A percentile compares a stretch with the other conserved stretches of the same genome.
These are phyloP conservation scores for Aspergillus pseudoterreus DNA, from an alignment of 2,329 filamentous ascomycete species.

Conservation along the genomic window DNA sequence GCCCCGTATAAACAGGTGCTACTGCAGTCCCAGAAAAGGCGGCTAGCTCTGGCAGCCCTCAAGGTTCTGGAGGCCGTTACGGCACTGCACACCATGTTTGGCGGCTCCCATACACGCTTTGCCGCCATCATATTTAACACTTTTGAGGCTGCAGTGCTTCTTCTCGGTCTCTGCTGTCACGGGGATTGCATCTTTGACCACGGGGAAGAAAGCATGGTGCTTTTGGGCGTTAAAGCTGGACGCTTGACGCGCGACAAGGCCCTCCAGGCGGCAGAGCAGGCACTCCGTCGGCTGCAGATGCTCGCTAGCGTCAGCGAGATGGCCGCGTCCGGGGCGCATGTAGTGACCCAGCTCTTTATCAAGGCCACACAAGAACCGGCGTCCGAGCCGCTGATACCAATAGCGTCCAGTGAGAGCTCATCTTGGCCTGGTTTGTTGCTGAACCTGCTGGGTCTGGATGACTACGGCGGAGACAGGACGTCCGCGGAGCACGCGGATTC, in stretches of 20 bases:
- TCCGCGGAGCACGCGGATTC: not conserved
- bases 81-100: too few species aligned
- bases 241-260: not conserved
- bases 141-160: too few species aligned
- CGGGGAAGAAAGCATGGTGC: too few species aligned
- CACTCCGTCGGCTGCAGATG: constrained; percentile 6
- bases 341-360: constrained; percentile 4
- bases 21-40: too few species aligned
- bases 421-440: not conserved
- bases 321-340: constrained; percentile 6
- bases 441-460: constrained; percentile 1
- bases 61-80: too few species aligned
- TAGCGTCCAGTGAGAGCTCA: not conserved
- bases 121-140: too few species aligned
- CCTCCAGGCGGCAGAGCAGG: constrained; percentile 5
- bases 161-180: too few species aligned
- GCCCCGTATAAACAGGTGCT: too few species aligned
- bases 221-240: too few species aligned
- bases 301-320: constrained; percentile 5
- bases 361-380: not conserved
- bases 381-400: not conserved
- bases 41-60: too few species aligned
- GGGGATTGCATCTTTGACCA: too few species aligned
- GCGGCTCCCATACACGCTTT: too few species aligned
- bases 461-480: not conserved